Base-by-base conservation (phyloP, 140 eudicot genomes). In the Flaveria floridana region DNA sequence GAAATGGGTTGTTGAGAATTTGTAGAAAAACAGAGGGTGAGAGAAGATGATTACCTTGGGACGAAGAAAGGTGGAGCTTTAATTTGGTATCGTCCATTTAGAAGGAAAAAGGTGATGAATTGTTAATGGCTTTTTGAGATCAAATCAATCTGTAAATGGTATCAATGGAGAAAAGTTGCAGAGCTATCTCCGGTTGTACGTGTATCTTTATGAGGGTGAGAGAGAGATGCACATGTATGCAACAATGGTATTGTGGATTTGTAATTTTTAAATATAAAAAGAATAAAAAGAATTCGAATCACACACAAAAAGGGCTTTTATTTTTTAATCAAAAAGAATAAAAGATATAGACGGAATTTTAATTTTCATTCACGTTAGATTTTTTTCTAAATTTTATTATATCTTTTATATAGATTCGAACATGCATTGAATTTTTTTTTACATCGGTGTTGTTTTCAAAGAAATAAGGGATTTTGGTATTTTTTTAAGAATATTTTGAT, bases 171-270 rank as follows among this genome's bases (percentile, higher is more conserved):
- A 74, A 79, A 74, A 68, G 66, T 57, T 61, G 39, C 73, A 56
- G 66, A 77, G 21, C 28, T 63, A 53, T 84, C 72, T 28, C 68
- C 12, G 51, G 51, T 55, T 76, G 56, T 58, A 63, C 70, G 68
- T 72, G 75, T 42, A 55, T 58, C 72, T 79, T 59, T 61, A 62
- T 57, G 67, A 76, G 74, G 73, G 80, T 44, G 28, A 76, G 74
- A 42, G 75, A 76, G 80, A 82, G 73, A 81, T 44, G 87, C 89
- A 88, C 91, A 90, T 88, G 95, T 56, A 84, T 52, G 80, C 90
- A 87, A 87, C 92, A 82, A 82, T 58, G 73, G 73, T 52, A 81
- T 79, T 76, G 67, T 75, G 76, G 57, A 75, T 65, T 73, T 74
- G 51, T 46, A 62, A 78, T 78, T 70, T 63, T 73, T 26, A 39